A percentile compares a stretch with the other conserved stretches of the same genome.
Conservation (phyloP, 805 yeast species). For the Candida methanosorbosa region DNA sequence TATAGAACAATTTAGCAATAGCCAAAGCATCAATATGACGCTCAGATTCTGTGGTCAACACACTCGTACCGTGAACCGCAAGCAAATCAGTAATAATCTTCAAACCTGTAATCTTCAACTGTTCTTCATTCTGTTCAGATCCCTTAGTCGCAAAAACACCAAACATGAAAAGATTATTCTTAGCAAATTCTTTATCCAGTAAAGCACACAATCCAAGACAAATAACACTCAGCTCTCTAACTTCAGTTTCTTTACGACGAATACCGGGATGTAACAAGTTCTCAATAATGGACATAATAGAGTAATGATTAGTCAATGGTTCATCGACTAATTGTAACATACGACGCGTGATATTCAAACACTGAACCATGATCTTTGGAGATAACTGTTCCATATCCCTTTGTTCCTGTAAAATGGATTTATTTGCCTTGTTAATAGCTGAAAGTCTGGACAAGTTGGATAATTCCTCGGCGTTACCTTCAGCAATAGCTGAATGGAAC, state of each 20-base stretch:
- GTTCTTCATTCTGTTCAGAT: constrained; percentile 61
- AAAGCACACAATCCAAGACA: constrained; percentile 78
- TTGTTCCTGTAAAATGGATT: constrained; percentile 22
- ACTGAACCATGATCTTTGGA: constrained; percentile 44
- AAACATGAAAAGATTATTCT: constrained; percentile 49
- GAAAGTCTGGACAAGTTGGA: constrained; percentile 24
- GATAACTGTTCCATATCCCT: constrained; percentile 33
- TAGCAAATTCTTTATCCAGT: constrained; percentile 57
- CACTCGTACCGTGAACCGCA: constrained; percentile 64
- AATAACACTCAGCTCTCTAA: constrained; percentile 57
- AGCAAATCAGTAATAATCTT: constrained; percentile 71
- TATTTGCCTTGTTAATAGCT: constrained; percentile 17
- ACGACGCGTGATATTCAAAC: constrained; percentile 60
- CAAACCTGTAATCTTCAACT: constrained; percentile 52
- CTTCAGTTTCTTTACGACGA: constrained; percentile 42
- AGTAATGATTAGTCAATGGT: constrained; percentile 54
- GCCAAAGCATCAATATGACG: constrained; percentile 58
- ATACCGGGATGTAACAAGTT: constrained; percentile 78
- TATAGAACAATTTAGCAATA: constrained; percentile 61
- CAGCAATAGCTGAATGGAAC: constrained; percentile 21
- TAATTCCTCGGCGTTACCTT: constrained; percentile 13
- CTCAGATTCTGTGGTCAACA: constrained; percentile 43
- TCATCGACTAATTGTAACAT: constrained; percentile 61
- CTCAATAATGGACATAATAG: constrained; percentile 61
- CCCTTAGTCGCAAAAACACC: constrained; percentile 54